Percentiles rank a stretch among this genome's conserved stretches.
Evolutionary conservation across 2,329 filamentous ascomycete genomes (phyloP).

Genomic region (Diaporthe citrichinensis): DNA sequence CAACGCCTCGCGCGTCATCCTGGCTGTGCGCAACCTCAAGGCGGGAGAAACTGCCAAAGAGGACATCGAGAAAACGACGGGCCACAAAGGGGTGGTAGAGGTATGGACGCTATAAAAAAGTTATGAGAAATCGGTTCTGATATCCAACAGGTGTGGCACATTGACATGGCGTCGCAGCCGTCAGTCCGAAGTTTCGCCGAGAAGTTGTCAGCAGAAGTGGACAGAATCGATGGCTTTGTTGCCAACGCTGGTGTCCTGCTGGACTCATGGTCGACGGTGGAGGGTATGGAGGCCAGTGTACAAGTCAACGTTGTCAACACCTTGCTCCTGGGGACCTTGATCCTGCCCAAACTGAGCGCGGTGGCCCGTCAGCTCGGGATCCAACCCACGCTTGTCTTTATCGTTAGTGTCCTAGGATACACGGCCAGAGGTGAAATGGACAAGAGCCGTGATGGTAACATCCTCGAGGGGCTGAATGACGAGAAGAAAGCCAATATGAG

Average conservation of each 20-base stretch:
- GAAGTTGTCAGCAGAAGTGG: conserved; percentile 49
- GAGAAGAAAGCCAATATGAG: neutral
- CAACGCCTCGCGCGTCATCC: conserved; percentile 4
- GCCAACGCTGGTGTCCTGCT: neutral
- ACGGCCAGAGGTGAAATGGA: neutral
- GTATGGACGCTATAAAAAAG: neutral
- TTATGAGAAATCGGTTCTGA: neutral
- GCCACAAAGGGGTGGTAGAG: neutral
- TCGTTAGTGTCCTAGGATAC: neutral
- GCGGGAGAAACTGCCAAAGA: neutral
- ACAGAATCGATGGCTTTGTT: conserved; percentile 40
- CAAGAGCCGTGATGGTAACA: neutral
- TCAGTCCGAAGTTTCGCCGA: conserved; percentile 46
- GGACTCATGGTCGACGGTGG: neutral
- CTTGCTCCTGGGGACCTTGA: neutral
- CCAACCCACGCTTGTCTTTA: neutral
- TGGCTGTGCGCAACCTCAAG: conserved; percentile 6
- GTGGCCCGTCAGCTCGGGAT: neutral
- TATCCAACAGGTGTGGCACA: conserved; percentile 17
- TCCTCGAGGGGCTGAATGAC: neutral
- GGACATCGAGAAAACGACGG: neutral
- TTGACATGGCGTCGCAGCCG: conserved; percentile 34
- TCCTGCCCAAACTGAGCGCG: neutral
- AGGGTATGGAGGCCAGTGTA: neutral
- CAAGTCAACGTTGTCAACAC: conserved; percentile 6